Percentiles rank a stretch among this genome's conserved stretches.
phyloP scores from a whole-genome alignment of 208 protist genomes.

The Acanthamoeba triangularis region DNA sequence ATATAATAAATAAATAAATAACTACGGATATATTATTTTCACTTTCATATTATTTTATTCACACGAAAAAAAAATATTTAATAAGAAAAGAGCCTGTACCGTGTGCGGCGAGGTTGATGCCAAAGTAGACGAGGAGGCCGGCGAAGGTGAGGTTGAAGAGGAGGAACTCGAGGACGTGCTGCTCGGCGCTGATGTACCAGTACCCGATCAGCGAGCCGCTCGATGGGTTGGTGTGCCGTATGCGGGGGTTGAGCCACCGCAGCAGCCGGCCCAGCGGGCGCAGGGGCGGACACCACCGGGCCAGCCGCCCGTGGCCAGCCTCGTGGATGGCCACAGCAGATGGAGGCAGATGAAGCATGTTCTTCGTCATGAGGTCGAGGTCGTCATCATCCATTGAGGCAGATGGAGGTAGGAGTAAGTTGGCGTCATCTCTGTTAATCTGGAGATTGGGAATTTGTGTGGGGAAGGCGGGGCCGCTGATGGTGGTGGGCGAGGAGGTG shows the following conservation, averaged over 20 bases:
- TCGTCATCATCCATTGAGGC: not conserved
- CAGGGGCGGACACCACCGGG: not conserved
- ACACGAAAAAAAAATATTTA: not conserved
- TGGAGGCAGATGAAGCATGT: not conserved
- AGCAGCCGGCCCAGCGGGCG: not conserved
- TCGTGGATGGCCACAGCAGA: not conserved
- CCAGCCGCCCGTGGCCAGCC: not conserved
- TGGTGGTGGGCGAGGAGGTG: not conserved
- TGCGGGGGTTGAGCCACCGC: slow-evolving; percentile 12
- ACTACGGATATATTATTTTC: not conserved
- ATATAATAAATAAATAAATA: not conserved
- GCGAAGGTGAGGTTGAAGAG: slow-evolving; percentile 31
- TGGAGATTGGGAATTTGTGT: not conserved
- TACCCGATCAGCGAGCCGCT: not conserved
- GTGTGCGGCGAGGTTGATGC: not conserved
- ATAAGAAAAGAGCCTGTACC: not conserved
- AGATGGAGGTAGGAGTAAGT: not conserved
- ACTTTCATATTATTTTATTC: not conserved
- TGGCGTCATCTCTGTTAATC: not conserved
- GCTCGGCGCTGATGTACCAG: slow-evolving; percentile 28
- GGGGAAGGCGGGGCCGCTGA: not conserved
- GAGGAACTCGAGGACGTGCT: slow-evolving; percentile 49
- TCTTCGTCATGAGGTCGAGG: not conserved
- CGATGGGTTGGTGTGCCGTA: not conserved
- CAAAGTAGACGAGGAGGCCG: slow-evolving; percentile 36